Evolutionary conservation across 306 rosid genomes (phyloP).

Genomic region (Castanea mollissima): DNA sequence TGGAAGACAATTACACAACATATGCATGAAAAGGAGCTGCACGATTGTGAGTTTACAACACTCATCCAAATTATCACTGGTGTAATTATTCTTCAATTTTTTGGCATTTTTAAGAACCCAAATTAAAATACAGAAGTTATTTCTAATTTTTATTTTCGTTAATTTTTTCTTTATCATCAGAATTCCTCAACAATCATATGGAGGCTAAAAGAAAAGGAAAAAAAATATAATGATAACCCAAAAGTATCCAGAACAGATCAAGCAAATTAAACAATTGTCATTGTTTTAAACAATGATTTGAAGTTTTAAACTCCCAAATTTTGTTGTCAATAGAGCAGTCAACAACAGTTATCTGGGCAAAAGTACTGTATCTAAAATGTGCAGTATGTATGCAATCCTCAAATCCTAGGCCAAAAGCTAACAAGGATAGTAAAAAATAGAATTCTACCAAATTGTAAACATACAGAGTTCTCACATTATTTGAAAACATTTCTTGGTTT

Average conservation of each 20-base stretch:
- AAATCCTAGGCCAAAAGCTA: not conserved
- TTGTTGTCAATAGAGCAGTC: not conserved
- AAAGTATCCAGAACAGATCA: not conserved
- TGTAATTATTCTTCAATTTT: not conserved
- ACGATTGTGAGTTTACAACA: not conserved
- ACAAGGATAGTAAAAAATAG: no score
- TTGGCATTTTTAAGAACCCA: not conserved
- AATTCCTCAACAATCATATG: not conserved
- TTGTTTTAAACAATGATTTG: not conserved
- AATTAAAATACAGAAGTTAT: not conserved
- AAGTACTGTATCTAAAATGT: not conserved
- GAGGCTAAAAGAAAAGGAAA: not conserved
- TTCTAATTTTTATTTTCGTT: not conserved
- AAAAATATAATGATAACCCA: not conserved
- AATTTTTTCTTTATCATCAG: not conserved
- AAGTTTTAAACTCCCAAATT: not conserved
- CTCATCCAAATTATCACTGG: not conserved
- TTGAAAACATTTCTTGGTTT: no score
- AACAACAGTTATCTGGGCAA: not conserved
- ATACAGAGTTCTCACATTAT: no score
- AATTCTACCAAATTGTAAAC: no score
- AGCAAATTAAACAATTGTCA: not conserved
- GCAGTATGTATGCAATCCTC: not conserved
- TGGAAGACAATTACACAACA: slow-evolving; percentile 23
- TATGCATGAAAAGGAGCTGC: not conserved